Evolutionary conservation across 140 eudicot genomes (phyloP).

Genomic region (Flaveria floridana): DNA sequence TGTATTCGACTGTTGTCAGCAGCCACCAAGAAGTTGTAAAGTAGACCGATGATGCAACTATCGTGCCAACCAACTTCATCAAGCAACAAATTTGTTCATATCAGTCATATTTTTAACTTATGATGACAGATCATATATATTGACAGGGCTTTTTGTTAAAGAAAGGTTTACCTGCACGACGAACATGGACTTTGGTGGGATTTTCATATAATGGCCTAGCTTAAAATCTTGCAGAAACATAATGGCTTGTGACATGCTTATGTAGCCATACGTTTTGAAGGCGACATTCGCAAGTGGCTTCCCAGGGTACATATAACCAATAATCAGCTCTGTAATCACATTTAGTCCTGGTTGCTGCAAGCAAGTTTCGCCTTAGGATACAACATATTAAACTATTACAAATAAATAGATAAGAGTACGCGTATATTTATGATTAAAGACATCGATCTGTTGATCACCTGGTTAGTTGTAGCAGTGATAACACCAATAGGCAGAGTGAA

Average conservation of each 20-base stretch:
- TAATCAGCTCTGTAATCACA: slow-evolving; percentile 72
- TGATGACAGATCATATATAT: not conserved
- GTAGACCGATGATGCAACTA: slow-evolving; percentile 54
- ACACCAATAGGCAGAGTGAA: slow-evolving; percentile 84
- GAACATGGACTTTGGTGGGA: slow-evolving; percentile 94
- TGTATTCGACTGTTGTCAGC: slow-evolving; percentile 49
- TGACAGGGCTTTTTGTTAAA: not conserved
- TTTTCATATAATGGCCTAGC: slow-evolving; percentile 93
- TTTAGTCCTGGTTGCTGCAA: slow-evolving; percentile 84
- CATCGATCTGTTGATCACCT: slow-evolving; percentile 33
- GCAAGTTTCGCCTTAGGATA: slow-evolving; percentile 14
- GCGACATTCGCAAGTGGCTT: slow-evolving; percentile 81
- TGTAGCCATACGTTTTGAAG: slow-evolving; percentile 88
- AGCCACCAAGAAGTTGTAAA: slow-evolving; percentile 84
- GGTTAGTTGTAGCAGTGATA: slow-evolving; percentile 79
- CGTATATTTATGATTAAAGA: not conserved
- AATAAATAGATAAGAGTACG: not conserved
- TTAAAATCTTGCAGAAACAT: slow-evolving; percentile 71
- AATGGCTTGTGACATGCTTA: slow-evolving; percentile 86
- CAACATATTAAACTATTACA: not conserved
- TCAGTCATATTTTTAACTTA: not conserved
- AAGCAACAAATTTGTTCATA: not conserved
- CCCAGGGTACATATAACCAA: slow-evolving; percentile 84
- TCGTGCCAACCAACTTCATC: slow-evolving; percentile 66
- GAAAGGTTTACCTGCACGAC: slow-evolving; percentile 55